Evolutionary conservation across 495 filamentous ascomycete species (phyloP), one percentile per base, ranked within the genome.

Genomic region (Stereocaulon alpinum): DNA sequence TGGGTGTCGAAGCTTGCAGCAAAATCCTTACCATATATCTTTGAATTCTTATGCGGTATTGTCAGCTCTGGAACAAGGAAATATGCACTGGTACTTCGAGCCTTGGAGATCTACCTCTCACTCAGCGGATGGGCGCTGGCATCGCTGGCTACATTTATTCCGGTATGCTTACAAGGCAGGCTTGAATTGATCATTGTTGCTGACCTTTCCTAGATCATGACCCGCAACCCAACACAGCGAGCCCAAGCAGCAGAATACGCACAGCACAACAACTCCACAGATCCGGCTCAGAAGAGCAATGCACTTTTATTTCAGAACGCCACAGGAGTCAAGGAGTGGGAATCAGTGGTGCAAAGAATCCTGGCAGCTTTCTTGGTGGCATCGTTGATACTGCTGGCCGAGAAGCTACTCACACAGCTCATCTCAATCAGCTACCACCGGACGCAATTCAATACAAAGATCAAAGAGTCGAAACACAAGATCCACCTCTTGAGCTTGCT

Each of bases 381-480:
- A 53, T 80, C 86, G 12, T 67, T 91, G 55, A 83, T 97, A 49
- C 86, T 85, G 55, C 76, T 96, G 22, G 83, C 70, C 6, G 89
- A 96, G 70, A 94, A 94, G 68, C 69, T 87, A 40, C 71, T 95
- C 27, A 85, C 97, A 40, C 93, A 95, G 73, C 77, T 96, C 40
- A 95, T 97, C 69, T 92, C 87, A 48, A 89, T 98, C 68, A 86
- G 85, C 59, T 98, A 98, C 70, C 92, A 98, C 71, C 87, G 90
- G 60, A 87, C 91, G 64, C 93, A 95, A 61, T 97, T 97, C 71
- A 84, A 89, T 61, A 74, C 79, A 32, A 84, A 87, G 61, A 96
- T 98, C 75, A 86, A 89, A 63, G 82, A 87, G 45, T 93, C 89
- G 40, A 97, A 98, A 72, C 86, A 80, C 59, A 86, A 90, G 58